Base-by-base conservation (phyloP, 2,329 filamentous ascomycete genomes). In the Ampelomyces quisqualis region DNA sequence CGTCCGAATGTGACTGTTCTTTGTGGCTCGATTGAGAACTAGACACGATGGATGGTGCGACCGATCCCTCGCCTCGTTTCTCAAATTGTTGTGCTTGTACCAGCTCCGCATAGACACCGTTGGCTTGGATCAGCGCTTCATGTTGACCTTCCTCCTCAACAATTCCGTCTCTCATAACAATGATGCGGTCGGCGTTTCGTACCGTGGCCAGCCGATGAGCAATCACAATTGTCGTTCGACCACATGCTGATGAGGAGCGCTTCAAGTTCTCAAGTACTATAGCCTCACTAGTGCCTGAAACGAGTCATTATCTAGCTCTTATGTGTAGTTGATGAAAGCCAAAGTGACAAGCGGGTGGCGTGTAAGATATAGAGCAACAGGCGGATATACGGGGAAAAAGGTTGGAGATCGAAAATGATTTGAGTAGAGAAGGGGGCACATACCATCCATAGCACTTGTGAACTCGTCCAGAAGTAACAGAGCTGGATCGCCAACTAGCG, bases 141-240 rank as follows among this genome's bases (percentile, higher is more conserved):
- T 69, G 66, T 10, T 44, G 45, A 8, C 66, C 66, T 29, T 61
- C 50, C 45, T 68, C 60, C 26, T 56, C 49, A 9, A 64, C 49
- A 35, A 43, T 47, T 13, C 54, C 67, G n/a, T 67, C 58, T 20
- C 59, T 58, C 49, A 70, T 57, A 1, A 70, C 65, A 11, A 69
- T 48, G 10, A 70, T 70, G 18, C 58, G 58, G 32, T 68, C 62
- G 6, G 67, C 65, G 40, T 67, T 57, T 39, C 58, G 59, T 29
- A 69, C 62, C 5, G 67, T 70, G 5, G 60, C 64, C 11, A 70
- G 53, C 17, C 62, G 53, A 34, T 68, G 65, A 3, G 65, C 65
- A 40, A 69, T 65, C 31, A 68, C 62, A 38, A 69, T 59, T 2
- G 65, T 68, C 3, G 62, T 69, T 26, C 65, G 55, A 2, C 53